Evolutionary conservation across 345 rosid genomes (phyloP).

Genomic region (Leavenworthia alabamica): DNA sequence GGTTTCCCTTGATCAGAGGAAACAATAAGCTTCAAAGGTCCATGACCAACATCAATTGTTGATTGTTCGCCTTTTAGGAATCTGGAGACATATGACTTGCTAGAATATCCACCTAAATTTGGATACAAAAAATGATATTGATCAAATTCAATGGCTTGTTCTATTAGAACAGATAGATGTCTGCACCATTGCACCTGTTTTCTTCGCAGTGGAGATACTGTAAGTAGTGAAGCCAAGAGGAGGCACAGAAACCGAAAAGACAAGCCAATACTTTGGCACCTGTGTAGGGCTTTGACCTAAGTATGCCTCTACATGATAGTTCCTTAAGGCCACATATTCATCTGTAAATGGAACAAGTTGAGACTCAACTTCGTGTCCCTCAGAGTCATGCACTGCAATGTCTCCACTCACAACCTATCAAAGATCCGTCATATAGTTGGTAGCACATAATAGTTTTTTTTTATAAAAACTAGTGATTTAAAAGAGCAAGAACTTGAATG

Average conservation of each 20-base stretch:
- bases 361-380: slow-evolving; percentile 73
- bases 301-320: slow-evolving; percentile 67
- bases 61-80: slow-evolving; percentile 39
- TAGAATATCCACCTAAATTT: slow-evolving; percentile 47
- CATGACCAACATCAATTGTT: slow-evolving; percentile 55
- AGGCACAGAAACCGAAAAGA: slow-evolving; percentile 70
- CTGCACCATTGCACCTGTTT: slow-evolving; percentile 42
- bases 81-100: slow-evolving; percentile 47
- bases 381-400: slow-evolving; percentile 60
- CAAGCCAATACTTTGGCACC: slow-evolving; percentile 79
- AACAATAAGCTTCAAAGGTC: slow-evolving; percentile 59
- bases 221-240: slow-evolving; percentile 92
- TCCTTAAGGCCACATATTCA: slow-evolving; percentile 50
- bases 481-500: slow-evolving; percentile 4
- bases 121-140: slow-evolving; percentile 2
- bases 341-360: slow-evolving; percentile 73
- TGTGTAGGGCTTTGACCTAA: slow-evolving; percentile 48
- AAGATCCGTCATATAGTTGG: not conserved
- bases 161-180: slow-evolving; percentile 13
- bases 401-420: slow-evolving; percentile 58
- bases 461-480: not conserved
- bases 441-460: not conserved
- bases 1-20: slow-evolving; percentile 43
- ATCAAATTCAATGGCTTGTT: slow-evolving; percentile 14
- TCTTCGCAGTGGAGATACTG: slow-evolving; percentile 52